Conservation (phyloP, 805 yeast species). For the Saccharomyces kudriavzevii region DNA sequence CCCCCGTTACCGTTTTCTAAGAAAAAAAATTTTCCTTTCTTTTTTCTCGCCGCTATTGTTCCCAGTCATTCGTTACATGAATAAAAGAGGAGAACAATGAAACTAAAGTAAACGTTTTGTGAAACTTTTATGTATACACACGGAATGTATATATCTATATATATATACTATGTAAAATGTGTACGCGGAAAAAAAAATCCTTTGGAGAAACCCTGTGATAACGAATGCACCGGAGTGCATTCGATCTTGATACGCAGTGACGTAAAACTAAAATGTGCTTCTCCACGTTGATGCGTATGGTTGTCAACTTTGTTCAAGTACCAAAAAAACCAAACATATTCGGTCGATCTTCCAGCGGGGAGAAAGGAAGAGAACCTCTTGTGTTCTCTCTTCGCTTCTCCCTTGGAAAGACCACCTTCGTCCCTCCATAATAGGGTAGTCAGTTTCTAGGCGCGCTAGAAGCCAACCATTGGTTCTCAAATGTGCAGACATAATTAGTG, state of each 20-base stretch:
- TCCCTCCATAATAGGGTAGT: conserved; percentile 30
- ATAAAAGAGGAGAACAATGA: neutral
- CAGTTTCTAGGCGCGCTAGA: neutral
- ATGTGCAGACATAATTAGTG: conserved; percentile 11
- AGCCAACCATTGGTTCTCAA: conserved; percentile 24
- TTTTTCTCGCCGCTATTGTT: neutral
- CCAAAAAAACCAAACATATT: conserved; percentile 30
- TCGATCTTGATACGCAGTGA: neutral
- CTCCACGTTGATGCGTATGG: neutral
- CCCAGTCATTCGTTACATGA: neutral
- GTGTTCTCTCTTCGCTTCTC: neutral
- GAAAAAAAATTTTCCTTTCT: neutral
- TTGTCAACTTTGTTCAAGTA: conserved; percentile 1
- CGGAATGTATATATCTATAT: neutral
- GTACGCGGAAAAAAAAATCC: neutral
- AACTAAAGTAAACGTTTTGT: neutral
- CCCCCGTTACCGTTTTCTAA: neutral
- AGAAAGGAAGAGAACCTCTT: neutral
- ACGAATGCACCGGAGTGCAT: neutral
- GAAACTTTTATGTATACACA: neutral
- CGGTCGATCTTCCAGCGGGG: conserved; percentile 18
- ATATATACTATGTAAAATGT: neutral
- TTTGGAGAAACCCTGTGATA: neutral
- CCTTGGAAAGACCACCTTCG: conserved; percentile 8
- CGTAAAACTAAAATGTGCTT: neutral